Conservation (phyloP, 2,329 filamentous ascomycete genomes). For the Fusarium siculi region DNA sequence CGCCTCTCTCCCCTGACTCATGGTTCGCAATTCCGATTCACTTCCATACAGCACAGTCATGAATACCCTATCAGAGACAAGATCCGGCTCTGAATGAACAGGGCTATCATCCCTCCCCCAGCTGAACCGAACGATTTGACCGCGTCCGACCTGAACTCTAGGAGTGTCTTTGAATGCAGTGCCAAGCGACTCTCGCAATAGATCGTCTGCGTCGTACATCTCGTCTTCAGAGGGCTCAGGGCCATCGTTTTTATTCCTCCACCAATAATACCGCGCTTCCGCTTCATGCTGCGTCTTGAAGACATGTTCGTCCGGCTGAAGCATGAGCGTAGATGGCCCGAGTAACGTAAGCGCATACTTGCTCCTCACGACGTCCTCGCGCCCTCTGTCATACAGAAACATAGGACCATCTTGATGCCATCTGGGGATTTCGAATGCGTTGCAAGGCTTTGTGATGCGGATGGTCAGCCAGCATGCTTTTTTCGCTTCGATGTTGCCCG, state of each 20-base stretch:
- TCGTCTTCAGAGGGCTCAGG: not conserved
- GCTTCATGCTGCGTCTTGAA: not conserved
- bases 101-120: not conserved
- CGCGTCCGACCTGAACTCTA: not conserved
- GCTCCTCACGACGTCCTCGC: not conserved
- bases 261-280: not conserved
- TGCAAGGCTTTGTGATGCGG: not conserved
- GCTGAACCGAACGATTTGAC: not conserved
- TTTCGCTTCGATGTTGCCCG: not conserved
- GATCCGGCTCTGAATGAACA: conserved; percentile 1
- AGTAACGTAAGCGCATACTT: not conserved
- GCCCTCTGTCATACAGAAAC: not conserved
- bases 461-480: not conserved
- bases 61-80: not conserved
- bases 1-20: not conserved
- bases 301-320: not conserved
- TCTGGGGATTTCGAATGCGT: not conserved
- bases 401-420: not conserved
- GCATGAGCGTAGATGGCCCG: not conserved
- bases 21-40: not conserved
- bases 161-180: not conserved
- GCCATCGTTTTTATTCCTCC: fast-evolving
- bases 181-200: not conserved
- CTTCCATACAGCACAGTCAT: conserved; percentile 4
- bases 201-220: not conserved